Percentiles rank a stretch among this genome's conserved stretches.
Evolutionary conservation across 139 green algal species (phyloP).

Genomic region (Eudorina sp.): DNA sequence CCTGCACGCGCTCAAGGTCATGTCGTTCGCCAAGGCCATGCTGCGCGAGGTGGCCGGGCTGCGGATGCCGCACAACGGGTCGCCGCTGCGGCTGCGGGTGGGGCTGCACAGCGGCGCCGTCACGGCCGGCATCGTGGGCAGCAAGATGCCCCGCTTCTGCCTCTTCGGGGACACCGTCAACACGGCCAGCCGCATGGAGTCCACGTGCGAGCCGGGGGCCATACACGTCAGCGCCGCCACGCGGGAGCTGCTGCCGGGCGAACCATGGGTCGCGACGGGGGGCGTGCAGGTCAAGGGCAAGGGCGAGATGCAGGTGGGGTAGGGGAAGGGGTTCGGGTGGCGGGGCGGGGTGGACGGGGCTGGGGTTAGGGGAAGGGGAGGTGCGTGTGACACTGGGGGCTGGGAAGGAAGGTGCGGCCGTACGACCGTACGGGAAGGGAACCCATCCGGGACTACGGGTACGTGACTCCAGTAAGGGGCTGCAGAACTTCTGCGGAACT

Average conservation of each 20-base stretch:
- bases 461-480: too few species aligned
- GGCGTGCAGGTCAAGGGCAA: constrained; percentile 51
- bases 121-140: constrained; percentile 25
- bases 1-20: constrained; percentile 41
- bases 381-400: not conserved
- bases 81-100: constrained; percentile 20
- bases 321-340: not conserved
- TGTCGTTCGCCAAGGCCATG: constrained; percentile 45
- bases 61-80: constrained; percentile 27
- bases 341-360: too few species aligned
- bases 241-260: not conserved
- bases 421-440: not conserved
- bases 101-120: constrained; percentile 19
- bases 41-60: constrained; percentile 17
- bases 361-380: not conserved
- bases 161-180: constrained; percentile 61
- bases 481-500: too few species aligned
- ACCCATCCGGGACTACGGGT: too few species aligned
- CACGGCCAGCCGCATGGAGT: constrained; percentile 65
- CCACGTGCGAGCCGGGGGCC: constrained; percentile 50
- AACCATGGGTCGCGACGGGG: constrained; percentile 36
- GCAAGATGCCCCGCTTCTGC: constrained; percentile 53
- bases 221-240: constrained; percentile 54
- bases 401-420: not conserved
- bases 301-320: constrained; percentile 26